These are phyloP conservation scores for Exobasidium cylindrosporum DNA, from an alignment of 1,284 basidiomycete species.

Conservation along the genomic window DNA sequence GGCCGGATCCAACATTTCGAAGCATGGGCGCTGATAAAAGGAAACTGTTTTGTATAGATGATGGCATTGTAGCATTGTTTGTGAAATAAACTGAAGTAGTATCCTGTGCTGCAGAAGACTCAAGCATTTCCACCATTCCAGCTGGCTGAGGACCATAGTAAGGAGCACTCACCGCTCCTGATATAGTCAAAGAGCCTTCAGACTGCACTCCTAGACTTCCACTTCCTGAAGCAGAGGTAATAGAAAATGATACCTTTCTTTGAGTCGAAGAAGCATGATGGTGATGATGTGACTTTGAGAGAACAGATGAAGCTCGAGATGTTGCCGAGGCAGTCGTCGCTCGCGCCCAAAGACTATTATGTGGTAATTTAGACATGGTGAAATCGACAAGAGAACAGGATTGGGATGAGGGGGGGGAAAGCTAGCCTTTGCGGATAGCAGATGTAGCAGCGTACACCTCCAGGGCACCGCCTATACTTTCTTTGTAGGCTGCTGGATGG, in stretches of 20 bases:
- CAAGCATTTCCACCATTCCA: neutral
- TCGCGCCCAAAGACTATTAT: conserved; percentile 4
- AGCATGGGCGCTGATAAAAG: neutral
- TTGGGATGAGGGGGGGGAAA: too few relatives aligned
- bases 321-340: conserved; percentile 3
- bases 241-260: neutral
- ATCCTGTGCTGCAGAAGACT: neutral
- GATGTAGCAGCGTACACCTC: too few relatives aligned
- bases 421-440: too few relatives aligned
- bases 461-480: too few relatives aligned
- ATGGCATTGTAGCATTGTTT: neutral
- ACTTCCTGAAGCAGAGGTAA: neutral
- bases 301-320: neutral
- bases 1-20: neutral
- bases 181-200: neutral
- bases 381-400: too few relatives aligned
- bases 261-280: neutral
- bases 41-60: neutral
- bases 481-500: too few relatives aligned
- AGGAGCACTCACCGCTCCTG: conserved; percentile 9
- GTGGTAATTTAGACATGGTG: conserved; percentile 15
- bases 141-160: conserved; percentile 11
- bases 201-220: too few relatives aligned
- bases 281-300: conserved; percentile 1
- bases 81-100: neutral